These are phyloP conservation scores for Malus hybrid DNA, from an alignment of 331 rosid species.

Conservation along the genomic window DNA sequence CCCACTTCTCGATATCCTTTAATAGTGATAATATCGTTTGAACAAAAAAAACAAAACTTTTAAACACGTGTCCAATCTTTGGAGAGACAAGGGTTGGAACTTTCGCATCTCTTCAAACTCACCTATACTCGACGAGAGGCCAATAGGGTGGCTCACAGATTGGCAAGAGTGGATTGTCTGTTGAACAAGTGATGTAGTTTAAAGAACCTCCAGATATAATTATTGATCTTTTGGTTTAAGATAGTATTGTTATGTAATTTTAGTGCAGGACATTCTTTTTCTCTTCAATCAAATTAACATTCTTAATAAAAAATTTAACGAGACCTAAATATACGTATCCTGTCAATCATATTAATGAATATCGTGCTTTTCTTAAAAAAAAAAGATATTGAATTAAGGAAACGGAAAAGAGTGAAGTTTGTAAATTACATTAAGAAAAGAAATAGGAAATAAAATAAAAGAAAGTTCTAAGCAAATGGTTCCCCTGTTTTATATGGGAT, in stretches of 20 bases:
- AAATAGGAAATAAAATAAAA: neutral
- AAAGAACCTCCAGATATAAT: no score
- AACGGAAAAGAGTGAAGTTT: neutral
- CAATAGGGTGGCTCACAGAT: no score
- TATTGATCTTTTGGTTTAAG: no score
- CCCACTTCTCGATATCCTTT: rapidly evolving
- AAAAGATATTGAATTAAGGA: neutral
- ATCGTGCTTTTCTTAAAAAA: neutral
- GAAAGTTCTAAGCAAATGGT: neutral
- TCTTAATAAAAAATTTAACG: rapidly evolving
- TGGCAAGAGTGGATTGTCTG: no score
- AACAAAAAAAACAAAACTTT: neutral
- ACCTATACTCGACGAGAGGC: no score
- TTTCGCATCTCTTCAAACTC: no score
- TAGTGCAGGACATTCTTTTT: rapidly evolving
- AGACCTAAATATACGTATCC: rapidly evolving
- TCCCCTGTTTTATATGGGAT: neutral
- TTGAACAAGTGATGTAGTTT: no score
- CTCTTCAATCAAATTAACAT: rapidly evolving
- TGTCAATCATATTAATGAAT: no score
- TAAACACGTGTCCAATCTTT: no score
- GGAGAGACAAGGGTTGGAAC: no score
- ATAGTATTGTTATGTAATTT: no score
- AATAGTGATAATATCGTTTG: neutral
- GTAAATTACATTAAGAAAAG: neutral